Evolutionary conservation across 176 grass and related monocot genomes (phyloP), one percentile per base, ranked within the genome.

Genomic region (Eleusine coracana): DNA sequence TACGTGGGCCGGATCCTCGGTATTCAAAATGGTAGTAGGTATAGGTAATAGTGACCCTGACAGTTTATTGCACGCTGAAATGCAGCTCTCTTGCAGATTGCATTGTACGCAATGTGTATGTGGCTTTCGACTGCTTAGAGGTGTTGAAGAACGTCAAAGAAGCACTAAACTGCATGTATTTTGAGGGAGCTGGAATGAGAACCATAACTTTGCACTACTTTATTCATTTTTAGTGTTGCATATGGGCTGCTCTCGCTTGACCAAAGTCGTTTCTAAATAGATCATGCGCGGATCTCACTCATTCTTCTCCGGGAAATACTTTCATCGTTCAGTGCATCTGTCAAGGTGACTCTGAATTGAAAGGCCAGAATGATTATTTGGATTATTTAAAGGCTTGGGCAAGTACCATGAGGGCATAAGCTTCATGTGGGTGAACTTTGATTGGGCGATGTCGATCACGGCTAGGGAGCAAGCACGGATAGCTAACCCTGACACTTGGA

Each of bases 371-470:
- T 20, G 72, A 38, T 8, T 9, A 2, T 41, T 0, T 37, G 27
- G 5, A 66, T 13, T 51, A n/a, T 46, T 52, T 79, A 79, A 78
- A 46, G 61, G 41, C 14, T 7, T 68, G 38, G 66, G 39, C 65
- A 40, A 7, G n/a, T 42, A 41, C 18, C 65, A 60, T 85, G 64
- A 45, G 82, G 49, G 52, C 74, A 77, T 54, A 73, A 40, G 76
- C 38, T 56, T 75, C 85, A 86, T 86, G 70, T 75, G 85, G 38
- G 10, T 68, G 49, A 23, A 0, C 8, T 59, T n/a, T 80, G 25
- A 86, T 81, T 86, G 85, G 75, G 67, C 55, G 45, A 41, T 31
- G 65, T 46, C 39, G 39, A 78, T 78, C 75, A 48, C 59, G 14
- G 6, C 8, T 31, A 39, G 7, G 8, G 14, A 8, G 15, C 21